Evolutionary conservation across 139 green algal genomes (phyloP).

Genomic region (Chlorokybus atmophyticus): DNA sequence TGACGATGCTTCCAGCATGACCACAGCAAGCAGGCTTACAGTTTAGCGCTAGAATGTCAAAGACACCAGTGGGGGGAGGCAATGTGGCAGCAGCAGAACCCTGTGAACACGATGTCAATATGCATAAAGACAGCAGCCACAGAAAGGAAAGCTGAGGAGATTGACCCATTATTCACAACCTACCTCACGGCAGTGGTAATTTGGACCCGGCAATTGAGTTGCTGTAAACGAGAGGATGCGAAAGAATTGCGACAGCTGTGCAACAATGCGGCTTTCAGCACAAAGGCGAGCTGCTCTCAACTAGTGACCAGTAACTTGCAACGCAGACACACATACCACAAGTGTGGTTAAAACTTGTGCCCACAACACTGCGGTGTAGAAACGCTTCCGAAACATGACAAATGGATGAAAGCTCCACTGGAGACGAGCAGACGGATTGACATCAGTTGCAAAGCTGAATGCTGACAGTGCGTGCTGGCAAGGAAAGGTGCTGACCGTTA

Average conservation of each 20-base stretch:
- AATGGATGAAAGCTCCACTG: conserved; percentile 81
- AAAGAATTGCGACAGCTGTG: conserved; percentile 57
- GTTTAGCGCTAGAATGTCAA: neutral
- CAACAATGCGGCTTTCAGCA: neutral
- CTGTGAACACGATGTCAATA: neutral
- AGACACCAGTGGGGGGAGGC: neutral
- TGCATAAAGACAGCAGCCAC: neutral
- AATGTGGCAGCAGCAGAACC: neutral
- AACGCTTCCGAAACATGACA: conserved; percentile 51
- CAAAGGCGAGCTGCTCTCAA: neutral
- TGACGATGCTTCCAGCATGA: neutral
- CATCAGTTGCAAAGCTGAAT: no score
- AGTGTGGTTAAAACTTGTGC: conserved; percentile 62
- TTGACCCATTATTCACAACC: neutral
- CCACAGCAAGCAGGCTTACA: neutral
- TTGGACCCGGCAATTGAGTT: conserved; percentile 68
- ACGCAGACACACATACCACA: conserved; percentile 21
- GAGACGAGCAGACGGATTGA: no score
- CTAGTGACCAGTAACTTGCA: neutral
- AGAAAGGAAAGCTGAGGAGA: neutral
- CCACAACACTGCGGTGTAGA: conserved; percentile 79
- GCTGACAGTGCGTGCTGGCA: no score
- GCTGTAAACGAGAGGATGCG: conserved; percentile 75
- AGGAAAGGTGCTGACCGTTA: no score
- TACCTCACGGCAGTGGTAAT: conserved; percentile 64